Conservation (phyloP, 495 filamentous ascomycete genomes). For the Parathielavia hyrcaniae region DNA sequence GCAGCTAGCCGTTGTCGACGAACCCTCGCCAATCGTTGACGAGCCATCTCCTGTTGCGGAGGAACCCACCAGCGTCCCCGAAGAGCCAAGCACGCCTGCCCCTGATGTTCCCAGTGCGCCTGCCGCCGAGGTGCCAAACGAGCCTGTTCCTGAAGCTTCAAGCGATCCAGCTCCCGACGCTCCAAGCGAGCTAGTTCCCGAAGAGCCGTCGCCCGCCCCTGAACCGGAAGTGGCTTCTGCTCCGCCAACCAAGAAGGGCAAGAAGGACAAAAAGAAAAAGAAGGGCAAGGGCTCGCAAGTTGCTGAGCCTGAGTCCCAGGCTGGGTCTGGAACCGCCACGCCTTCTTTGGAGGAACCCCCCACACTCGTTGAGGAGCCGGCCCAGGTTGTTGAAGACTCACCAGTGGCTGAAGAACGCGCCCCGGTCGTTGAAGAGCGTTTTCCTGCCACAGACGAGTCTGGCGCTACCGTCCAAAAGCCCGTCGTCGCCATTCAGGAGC, state of each 20-base stretch:
- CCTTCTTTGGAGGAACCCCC: neutral
- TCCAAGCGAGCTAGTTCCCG: neutral
- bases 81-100: neutral
- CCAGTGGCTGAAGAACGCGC: neutral
- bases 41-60: neutral
- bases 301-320: neutral
- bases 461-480: neutral
- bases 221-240: neutral
- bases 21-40: neutral
- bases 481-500: neutral
- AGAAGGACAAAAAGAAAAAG: constrained; percentile 12
- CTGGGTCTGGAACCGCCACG: neutral
- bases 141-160: neutral
- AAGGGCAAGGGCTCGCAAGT: constrained; percentile 8
- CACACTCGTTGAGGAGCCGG: neutral
- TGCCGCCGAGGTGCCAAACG: neutral
- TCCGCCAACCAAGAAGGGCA: constrained; percentile 2
- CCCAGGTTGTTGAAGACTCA: too few species aligned
- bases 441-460: neutral
- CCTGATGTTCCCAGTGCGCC: neutral
- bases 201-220: neutral
- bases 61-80: neutral
- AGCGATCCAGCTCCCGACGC: neutral
- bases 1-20: neutral
- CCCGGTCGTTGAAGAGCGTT: neutral